Base-by-base conservation (phyloP, 2,329 filamentous ascomycete genomes). In the Raffaelea deltoideospora region DNA sequence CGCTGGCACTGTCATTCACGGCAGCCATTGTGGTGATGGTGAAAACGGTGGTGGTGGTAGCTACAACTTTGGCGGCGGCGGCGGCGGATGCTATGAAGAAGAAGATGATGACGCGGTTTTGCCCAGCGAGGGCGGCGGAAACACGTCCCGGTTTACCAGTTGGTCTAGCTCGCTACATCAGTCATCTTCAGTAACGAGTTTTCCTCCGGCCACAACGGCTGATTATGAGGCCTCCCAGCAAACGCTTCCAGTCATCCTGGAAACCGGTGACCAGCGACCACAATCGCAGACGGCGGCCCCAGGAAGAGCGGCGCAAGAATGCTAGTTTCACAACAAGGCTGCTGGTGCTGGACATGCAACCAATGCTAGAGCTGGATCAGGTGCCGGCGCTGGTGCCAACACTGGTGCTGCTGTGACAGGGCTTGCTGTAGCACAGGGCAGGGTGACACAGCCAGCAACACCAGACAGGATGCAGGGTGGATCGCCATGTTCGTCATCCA, bases 101-200 rank as follows among this genome's bases (percentile, higher is more conserved):
- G 31, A 24, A 10, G 24, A 30, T 3, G 24, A 34, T 5, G 20
- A 32, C 4, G 6, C 11, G 1, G 6, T 10, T 1, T 18, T 9
- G 10, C 26, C 4, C 15, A 43, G 37, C 23, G 38, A 37, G 14
- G 20, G 15, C 10, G 37, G 38, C 10, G 40, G 35, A 8, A 27
- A 28, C 17, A 45, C 42, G 2, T 45, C 44, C 2, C 40, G 44
- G 2, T 46, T 46, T 13, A 46, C 44, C 4, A 46, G 44, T 29
- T 46, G 43, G 43, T 45, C 44, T 2, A 44, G 38, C 33, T 45
- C 43, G 2, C 20, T 31, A 2, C 39, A 26, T 1, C 41, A 15
- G 27, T 20, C 39, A 7, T 41, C 41, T 1, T 39, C 39, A 1
- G 34, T 17, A 7, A 26, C 36, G 10, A 44, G 37, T 36, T 21